Conservation (phyloP, 2,329 filamentous ascomycete genomes). For the Berkeleyomyces basicola region DNA sequence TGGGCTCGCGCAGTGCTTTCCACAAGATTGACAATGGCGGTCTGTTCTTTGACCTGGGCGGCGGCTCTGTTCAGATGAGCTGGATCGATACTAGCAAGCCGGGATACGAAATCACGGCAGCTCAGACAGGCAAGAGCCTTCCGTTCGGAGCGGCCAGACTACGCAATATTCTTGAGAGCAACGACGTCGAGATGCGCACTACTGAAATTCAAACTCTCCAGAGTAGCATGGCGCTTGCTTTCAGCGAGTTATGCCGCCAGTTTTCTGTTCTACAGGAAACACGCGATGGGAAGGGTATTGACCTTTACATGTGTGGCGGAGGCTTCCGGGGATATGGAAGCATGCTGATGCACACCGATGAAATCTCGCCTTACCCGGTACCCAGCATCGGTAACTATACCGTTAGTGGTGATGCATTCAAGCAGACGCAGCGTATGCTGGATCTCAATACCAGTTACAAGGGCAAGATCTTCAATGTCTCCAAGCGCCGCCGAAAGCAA, state of each 20-base stretch:
- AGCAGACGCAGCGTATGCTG: slow-evolving; percentile 34
- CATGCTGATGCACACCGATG: slow-evolving; percentile 65
- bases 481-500: slow-evolving; percentile 59
- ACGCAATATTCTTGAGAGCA: slow-evolving; percentile 30
- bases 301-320: slow-evolving; percentile 74
- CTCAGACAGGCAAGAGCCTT: slow-evolving; percentile 37
- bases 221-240: slow-evolving; percentile 41
- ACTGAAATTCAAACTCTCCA: slow-evolving; percentile 38
- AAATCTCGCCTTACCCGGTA: slow-evolving; percentile 63
- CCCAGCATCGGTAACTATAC: slow-evolving; percentile 67
- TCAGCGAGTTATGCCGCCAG: slow-evolving; percentile 31
- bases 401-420: slow-evolving; percentile 45
- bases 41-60: slow-evolving; percentile 75
- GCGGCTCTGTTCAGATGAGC: slow-evolving; percentile 50
- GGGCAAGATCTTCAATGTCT: slow-evolving; percentile 57
- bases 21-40: slow-evolving; percentile 35
- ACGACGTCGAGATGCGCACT: slow-evolving; percentile 25
- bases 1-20: slow-evolving; percentile 67
- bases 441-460: slow-evolving; percentile 31
- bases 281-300: slow-evolving; percentile 29
- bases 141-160: slow-evolving; percentile 45
- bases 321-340: slow-evolving; percentile 86
- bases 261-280: slow-evolving; percentile 32
- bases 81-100: slow-evolving; percentile 36
- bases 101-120: slow-evolving; percentile 36